Base-by-base conservation (phyloP, 1,284 basidiomycete genomes). In the Melampsora abietis-canadensis region DNA sequence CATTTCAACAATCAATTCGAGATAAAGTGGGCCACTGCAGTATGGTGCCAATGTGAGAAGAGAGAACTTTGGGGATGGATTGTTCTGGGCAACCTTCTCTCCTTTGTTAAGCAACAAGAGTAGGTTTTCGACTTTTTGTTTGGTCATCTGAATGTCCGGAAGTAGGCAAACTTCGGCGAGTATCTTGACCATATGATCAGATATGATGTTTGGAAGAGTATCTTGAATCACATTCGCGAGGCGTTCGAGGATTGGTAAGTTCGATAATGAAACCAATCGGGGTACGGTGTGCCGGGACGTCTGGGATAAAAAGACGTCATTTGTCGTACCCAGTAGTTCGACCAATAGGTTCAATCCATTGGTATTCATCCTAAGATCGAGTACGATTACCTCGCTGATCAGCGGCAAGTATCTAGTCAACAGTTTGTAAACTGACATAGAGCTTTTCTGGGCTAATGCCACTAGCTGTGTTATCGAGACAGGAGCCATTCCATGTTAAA, bases 1-100 rank as follows among this genome's bases (percentile, higher is more conserved):
- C 31, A 75, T 59, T 63, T 68, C 66, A 31, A 68, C 46, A 31
- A 75, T 62, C 59, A 75, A 64, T 47, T 65, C 59, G 51, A 51
- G 64, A 59, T 75, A 75, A 7, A 75, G 62, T 14, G 47, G 17
- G 44, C 64, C 64, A n/a, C 51, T 54, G 4, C 63, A 66, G n/a
- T 48, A 34, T 21, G 47, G 40, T 40, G 61, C 48, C 60, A 75
- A 54, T 30, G 24, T 30, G 27, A 30, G 27, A 61, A 34, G 19
- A n/a, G 24, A 61, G 31, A 37, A 31, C 19, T 34, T 61, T 12
- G 24, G 31, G 7, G 24, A 6, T 8, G 6, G 15, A 54, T 54
- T 54, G 51, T n/a, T 54, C 27, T 54, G 51, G 21, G 34, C 37
- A 59, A 34, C 21, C 21, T 64, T 72, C 24, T 54, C 31, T 40